Percentiles rank a stretch among this genome's conserved stretches.
phyloP scores from a whole-genome alignment of 2,329 filamentous ascomycete genomes.

The Allantophomopsis lycopodina region DNA sequence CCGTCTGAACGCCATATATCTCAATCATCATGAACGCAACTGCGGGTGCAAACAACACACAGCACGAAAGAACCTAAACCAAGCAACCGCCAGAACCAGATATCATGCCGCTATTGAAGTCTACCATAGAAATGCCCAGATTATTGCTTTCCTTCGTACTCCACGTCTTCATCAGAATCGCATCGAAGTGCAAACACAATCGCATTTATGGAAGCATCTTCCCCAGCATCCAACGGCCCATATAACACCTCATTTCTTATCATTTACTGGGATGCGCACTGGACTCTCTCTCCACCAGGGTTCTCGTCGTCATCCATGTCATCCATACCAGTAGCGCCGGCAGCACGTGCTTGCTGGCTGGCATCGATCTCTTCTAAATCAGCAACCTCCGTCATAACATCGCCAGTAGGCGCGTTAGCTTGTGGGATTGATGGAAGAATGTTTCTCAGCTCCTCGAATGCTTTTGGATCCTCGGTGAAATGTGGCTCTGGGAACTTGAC shows the following conservation, averaged over 20 bases:
- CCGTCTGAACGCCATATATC: conserved; percentile 1
- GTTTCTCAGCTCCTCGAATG: conserved; percentile 67
- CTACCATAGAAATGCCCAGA: no score
- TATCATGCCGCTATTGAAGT: no score
- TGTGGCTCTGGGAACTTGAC: conserved; percentile 89
- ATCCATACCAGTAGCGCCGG: conserved; percentile 51
- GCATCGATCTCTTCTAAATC: conserved; percentile 75
- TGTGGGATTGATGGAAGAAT: conserved; percentile 62
- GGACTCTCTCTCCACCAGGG: conserved; percentile 58
- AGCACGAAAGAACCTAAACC: no score
- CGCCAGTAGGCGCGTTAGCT: conserved; percentile 52
- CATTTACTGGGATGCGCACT: conserved; percentile 75
- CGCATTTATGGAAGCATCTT: no score
- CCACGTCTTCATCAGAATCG: no score
- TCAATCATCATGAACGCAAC: no score
- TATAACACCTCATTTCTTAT: not conserved
- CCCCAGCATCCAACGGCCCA: not conserved
- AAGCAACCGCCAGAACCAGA: no score
- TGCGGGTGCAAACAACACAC: no score
- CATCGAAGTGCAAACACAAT: no score
- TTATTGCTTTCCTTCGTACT: no score
- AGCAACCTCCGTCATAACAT: conserved; percentile 86
- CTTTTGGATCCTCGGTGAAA: conserved; percentile 50
- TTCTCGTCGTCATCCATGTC: conserved; percentile 71
- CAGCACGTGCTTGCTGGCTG: conserved; percentile 51